phyloP scores from a whole-genome alignment of 805 yeast species.

The Kuraishia molischiana region DNA sequence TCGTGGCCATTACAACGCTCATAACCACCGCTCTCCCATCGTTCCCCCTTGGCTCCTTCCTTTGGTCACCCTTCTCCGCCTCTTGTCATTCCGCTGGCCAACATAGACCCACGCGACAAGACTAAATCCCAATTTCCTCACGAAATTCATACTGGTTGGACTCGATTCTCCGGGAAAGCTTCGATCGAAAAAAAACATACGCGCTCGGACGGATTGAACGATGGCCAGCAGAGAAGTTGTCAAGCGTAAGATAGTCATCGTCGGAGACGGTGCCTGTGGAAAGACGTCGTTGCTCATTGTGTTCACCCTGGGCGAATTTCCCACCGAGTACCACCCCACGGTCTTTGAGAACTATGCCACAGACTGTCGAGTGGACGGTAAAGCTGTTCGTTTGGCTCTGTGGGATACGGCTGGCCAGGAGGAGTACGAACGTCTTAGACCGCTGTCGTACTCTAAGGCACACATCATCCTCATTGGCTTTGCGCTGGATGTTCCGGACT shows the following conservation, averaged over 20 bases:
- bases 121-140: too few species aligned
- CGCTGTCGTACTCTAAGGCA: conserved; percentile 80
- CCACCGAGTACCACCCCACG: conserved; percentile 88
- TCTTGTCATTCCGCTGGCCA: too few species aligned
- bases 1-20: too few species aligned
- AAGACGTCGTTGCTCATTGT: conserved; percentile 87
- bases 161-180: too few species aligned
- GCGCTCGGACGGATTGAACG: too few species aligned
- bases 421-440: conserved; percentile 85
- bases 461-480: conserved; percentile 81
- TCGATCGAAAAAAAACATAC: too few species aligned
- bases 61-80: too few species aligned
- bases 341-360: conserved; percentile 93
- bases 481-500: conserved; percentile 78
- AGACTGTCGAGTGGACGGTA: conserved; percentile 90
- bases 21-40: too few species aligned
- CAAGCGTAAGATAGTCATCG: conserved; percentile 75
- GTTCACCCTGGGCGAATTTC: conserved; percentile 87
- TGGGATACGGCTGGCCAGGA: conserved; percentile 99
- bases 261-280: conserved; percentile 95
- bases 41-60: too few species aligned
- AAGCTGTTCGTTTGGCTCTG: conserved; percentile 75
- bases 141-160: too few species aligned
- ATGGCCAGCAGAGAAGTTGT: conserved; percentile 21
- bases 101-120: too few species aligned